Percentiles rank a stretch among this genome's conserved stretches.
phyloP scores from a whole-genome alignment of 116 monocot species.

The Cymodocea nodosa region DNA sequence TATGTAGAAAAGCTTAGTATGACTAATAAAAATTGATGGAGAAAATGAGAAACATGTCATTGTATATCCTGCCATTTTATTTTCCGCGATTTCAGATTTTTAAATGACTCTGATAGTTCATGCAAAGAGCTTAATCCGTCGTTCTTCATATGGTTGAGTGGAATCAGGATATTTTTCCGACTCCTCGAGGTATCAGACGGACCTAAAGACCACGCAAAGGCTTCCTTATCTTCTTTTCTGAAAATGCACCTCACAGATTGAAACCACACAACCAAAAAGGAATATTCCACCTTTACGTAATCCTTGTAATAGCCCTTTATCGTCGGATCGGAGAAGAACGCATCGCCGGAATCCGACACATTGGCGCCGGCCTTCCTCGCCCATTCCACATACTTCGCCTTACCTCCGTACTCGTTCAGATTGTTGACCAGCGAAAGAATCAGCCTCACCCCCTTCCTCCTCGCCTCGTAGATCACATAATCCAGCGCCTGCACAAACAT shows the following conservation, averaged over 20 bases:
- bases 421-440: conserved; percentile 85
- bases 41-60: too few species aligned
- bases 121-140: too few species aligned
- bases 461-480: conserved; percentile 80
- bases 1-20: too few species aligned
- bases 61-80: too few species aligned
- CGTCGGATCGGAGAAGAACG: conserved; percentile 58
- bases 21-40: too few species aligned
- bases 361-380: conserved; percentile 56
- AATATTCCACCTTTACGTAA: conserved; percentile 47
- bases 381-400: conserved; percentile 76
- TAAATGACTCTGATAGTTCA: too few species aligned
- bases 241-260: not conserved
- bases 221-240: too few species aligned
- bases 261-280: not conserved
- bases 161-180: too few species aligned
- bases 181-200: too few species aligned
- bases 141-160: too few species aligned
- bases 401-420: conserved; percentile 67
- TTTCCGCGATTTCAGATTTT: too few species aligned
- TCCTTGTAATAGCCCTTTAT: conserved; percentile 63
- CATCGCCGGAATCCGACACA: conserved; percentile 34
- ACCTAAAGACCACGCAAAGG: too few species aligned
- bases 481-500: conserved; percentile 48
- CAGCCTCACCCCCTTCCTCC: conserved; percentile 53